These are phyloP conservation scores for Boletus huronensis DNA, from an alignment of 768 basidiomycete species.

Conservation along the genomic window DNA sequence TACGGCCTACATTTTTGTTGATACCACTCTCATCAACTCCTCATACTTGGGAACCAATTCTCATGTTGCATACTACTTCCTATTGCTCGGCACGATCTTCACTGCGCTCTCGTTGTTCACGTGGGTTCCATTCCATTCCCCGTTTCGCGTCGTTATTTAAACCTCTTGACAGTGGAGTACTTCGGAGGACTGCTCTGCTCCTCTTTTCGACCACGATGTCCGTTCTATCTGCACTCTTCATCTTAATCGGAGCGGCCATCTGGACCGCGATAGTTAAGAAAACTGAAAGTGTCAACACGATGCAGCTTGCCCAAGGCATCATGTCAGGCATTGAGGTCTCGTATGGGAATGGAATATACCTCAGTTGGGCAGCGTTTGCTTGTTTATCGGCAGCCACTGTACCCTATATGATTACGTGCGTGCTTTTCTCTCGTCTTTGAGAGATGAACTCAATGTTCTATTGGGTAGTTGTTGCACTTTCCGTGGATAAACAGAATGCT, in stretches of 20 bases:
- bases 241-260: constrained; percentile 67
- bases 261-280: constrained; percentile 78
- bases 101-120: constrained; percentile 61
- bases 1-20: constrained; percentile 50
- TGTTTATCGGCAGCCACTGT: constrained; percentile 60
- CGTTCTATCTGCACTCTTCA: constrained; percentile 53
- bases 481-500: constrained; percentile 51
- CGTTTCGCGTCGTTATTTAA: neutral
- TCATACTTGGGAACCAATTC: constrained; percentile 60
- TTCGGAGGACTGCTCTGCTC: constrained; percentile 63
- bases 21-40: constrained; percentile 56
- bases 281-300: constrained; percentile 53
- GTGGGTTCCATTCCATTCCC: constrained; percentile 40
- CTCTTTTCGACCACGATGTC: constrained; percentile 64
- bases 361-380: constrained; percentile 75
- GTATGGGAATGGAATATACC: constrained; percentile 56
- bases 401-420: constrained; percentile 78
- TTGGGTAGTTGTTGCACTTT: constrained; percentile 72
- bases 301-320: constrained; percentile 40
- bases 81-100: constrained; percentile 68
- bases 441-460: neutral
- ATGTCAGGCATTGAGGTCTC: constrained; percentile 63
- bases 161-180: constrained; percentile 50
- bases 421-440: neutral
- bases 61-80: constrained; percentile 69